These are phyloP conservation scores for Lumnitzera racemosa DNA, from an alignment of 345 rosid species.

Conservation along the genomic window DNA sequence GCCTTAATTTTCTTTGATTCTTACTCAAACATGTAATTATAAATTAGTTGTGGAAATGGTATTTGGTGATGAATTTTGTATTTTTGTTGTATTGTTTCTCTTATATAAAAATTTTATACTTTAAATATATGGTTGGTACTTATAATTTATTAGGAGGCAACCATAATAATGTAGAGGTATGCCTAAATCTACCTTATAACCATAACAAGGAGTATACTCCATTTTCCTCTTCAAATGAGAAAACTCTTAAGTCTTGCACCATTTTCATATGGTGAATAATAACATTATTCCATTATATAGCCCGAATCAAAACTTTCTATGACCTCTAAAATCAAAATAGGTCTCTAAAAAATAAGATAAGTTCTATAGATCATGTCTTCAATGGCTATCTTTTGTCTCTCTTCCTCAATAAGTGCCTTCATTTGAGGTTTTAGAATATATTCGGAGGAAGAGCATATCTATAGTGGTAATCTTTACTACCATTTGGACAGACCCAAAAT, in stretches of 20 bases:
- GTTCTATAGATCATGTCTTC: conserved; percentile 40
- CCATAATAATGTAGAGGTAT: no score
- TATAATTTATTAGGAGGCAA: no score
- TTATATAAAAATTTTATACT: no score
- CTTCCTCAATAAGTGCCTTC: conserved; percentile 94
- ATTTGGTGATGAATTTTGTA: no score
- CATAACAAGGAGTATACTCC: conserved; percentile 3
- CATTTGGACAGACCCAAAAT: conserved; percentile 95
- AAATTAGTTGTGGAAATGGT: no score
- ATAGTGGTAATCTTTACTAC: conserved; percentile 78
- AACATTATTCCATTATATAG: conserved; percentile 10
- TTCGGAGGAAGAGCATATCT: conserved; percentile 96
- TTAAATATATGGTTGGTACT: no score
- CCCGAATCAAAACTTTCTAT: conserved; percentile 1
- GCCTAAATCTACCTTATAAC: no score
- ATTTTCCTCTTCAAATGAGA: not conserved
- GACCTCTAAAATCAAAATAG: conserved; percentile 1
- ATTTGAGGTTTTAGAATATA: conserved; percentile 87
- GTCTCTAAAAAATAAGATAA: not conserved
- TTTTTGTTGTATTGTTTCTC: no score
- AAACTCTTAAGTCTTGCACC: conserved; percentile 2
- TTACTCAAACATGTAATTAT: no score
- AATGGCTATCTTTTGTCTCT: conserved; percentile 60
- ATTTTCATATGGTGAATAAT: conserved; percentile 2
- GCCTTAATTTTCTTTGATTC: no score